Conservation (phyloP, 352 stramenopile genomes). For the Phytophthora nicotianae region DNA sequence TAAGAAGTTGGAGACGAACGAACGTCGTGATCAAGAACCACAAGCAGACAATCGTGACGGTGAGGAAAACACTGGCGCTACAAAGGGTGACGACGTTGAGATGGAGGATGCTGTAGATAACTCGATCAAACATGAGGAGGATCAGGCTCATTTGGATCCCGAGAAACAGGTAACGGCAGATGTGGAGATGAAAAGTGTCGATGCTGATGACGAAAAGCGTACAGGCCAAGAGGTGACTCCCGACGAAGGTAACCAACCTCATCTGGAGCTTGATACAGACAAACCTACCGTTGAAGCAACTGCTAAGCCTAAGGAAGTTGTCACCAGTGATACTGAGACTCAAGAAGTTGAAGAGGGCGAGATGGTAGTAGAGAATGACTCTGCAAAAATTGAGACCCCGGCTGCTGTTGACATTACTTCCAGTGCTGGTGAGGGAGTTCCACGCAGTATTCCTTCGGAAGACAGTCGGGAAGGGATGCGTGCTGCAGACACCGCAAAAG, state of each 20-base stretch:
- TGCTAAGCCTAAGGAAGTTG: constrained; percentile 10
- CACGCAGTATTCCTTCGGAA: neutral
- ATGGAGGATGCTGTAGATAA: constrained; percentile 6
- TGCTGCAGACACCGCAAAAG: constrained; percentile 4
- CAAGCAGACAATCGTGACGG: neutral
- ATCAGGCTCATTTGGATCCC: constrained; percentile 1
- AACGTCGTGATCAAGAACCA: neutral
- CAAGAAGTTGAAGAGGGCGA: constrained; percentile 36
- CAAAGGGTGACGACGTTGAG: constrained; percentile 16
- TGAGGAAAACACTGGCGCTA: constrained; percentile 1
- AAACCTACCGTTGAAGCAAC: neutral
- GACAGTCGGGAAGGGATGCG: constrained; percentile 3
- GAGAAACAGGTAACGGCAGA: constrained; percentile 6
- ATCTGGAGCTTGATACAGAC: neutral
- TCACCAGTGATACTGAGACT: neutral
- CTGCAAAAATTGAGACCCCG: neutral
- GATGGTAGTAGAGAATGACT: constrained; percentile 26
- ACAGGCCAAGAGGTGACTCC: neutral
- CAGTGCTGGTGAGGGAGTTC: neutral
- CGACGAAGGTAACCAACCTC: neutral
- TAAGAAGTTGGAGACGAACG: neutral
- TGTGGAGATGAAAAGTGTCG: constrained; percentile 20
- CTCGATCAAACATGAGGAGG: constrained; percentile 7
- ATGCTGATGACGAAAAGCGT: constrained; percentile 1
- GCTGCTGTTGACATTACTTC: constrained; percentile 1